Conservation (phyloP, 176 grass and related monocot species). For the Musa troglodytarum region DNA sequence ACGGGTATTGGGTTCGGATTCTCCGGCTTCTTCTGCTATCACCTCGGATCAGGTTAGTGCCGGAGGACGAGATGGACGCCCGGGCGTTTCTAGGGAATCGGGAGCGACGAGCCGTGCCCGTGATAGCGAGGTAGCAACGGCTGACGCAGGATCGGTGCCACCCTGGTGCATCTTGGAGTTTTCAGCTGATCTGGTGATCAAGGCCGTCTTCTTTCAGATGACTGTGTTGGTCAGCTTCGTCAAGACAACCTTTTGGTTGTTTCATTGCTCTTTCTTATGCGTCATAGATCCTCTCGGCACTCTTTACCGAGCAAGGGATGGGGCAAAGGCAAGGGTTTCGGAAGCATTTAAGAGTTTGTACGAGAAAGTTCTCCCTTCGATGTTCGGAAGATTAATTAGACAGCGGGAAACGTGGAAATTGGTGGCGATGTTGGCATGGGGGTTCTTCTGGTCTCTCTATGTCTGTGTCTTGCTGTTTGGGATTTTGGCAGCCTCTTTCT, state of each 20-base stretch:
- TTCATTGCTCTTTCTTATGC: slow-evolving; percentile 49
- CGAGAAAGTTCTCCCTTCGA: slow-evolving; percentile 24
- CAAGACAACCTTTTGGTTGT: slow-evolving; percentile 50
- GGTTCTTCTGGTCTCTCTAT: slow-evolving; percentile 67
- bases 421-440: slow-evolving; percentile 40
- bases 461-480: slow-evolving; percentile 47
- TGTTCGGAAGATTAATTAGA: slow-evolving; percentile 23
- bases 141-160: background rate
- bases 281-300: slow-evolving; percentile 44
- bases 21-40: background rate
- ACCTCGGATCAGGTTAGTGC: background rate
- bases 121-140: background rate
- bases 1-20: background rate
- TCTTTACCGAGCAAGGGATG: slow-evolving; percentile 21
- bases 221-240: slow-evolving; percentile 40
- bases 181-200: slow-evolving; percentile 42
- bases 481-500: slow-evolving; percentile 51
- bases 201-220: slow-evolving; percentile 55
- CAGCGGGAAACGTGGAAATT: slow-evolving; percentile 29
- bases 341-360: background rate
- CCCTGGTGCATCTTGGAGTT: slow-evolving; percentile 29
- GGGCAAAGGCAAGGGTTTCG: slow-evolving; percentile 19
- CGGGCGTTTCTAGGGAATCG: background rate
- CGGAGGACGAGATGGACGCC: background rate
- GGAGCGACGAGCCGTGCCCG: background rate